Conservation (phyloP, 768 basidiomycete genomes). For the Tricholoma saponaceum region DNA sequence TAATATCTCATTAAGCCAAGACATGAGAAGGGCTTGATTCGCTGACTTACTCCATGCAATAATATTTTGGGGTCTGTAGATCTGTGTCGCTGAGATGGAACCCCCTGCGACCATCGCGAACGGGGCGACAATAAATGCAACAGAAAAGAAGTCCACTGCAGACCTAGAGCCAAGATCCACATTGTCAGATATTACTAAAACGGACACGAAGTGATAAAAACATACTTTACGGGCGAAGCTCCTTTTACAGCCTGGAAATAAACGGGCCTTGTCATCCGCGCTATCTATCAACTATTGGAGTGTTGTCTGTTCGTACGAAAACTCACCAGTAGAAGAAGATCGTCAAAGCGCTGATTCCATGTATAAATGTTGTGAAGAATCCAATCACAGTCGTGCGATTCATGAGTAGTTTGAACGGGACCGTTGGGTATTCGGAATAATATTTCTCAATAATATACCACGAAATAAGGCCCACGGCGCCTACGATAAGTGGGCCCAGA, state of each 20-base stretch:
- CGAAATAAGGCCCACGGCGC: constrained; percentile 29
- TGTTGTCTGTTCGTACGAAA: neutral
- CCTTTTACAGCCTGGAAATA: neutral
- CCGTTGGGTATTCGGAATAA: neutral
- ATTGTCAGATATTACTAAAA: neutral
- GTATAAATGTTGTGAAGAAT: neutral
- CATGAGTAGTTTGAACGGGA: neutral
- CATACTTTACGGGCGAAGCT: neutral
- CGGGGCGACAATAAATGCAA: neutral
- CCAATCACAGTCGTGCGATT: neutral
- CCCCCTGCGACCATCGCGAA: neutral
- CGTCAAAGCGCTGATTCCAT: neutral
- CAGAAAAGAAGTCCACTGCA: neutral
- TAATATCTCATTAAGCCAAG: neutral
- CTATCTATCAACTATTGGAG: neutral
- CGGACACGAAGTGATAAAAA: neutral
- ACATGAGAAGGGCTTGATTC: neutral
- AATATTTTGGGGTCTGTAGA: neutral
- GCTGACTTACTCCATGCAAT: neutral
- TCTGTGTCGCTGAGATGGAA: neutral
- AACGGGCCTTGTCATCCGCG: neutral
- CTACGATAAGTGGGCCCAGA: constrained; percentile 40
- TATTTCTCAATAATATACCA: neutral
- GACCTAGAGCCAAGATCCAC: neutral
- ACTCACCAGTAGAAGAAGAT: neutral